phyloP scores from a whole-genome alignment of 768 basidiomycete species.

The Kwoniella europaea region DNA sequence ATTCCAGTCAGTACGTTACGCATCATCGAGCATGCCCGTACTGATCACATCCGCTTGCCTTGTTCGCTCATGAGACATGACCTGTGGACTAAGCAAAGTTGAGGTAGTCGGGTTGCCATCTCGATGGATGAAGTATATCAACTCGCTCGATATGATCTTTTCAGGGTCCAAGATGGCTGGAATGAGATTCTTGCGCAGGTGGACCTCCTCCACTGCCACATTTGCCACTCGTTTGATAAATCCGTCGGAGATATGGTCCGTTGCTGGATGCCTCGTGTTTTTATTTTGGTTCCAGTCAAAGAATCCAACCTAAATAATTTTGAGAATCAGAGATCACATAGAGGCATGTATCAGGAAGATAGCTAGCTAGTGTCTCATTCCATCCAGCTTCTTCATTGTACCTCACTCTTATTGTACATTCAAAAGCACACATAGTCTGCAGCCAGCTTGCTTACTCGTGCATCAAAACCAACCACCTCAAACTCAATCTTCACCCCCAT shows the following conservation, averaged over 20 bases:
- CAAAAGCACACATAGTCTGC: conserved; percentile 21
- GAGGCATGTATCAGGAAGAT: neutral
- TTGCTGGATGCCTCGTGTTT: conserved; percentile 16
- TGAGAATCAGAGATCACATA: neutral
- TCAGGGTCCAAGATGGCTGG: conserved; percentile 21
- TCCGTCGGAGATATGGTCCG: conserved; percentile 11
- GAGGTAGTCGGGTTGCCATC: neutral
- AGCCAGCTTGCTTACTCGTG: neutral
- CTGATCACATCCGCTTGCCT: neutral
- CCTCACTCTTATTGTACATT: neutral
- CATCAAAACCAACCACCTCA: neutral
- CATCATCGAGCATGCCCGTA: neutral
- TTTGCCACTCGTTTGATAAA: conserved; percentile 20
- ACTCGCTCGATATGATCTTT: neutral
- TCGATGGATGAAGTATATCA: conserved; percentile 24
- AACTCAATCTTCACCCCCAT: neutral
- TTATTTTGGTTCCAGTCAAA: neutral
- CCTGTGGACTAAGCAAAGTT: neutral
- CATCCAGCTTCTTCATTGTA: neutral
- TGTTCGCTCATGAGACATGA: neutral
- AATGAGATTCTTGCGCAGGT: conserved; percentile 1
- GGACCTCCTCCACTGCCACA: conserved; percentile 28
- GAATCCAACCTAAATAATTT: neutral
- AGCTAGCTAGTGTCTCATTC: neutral
- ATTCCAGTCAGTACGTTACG: neutral